Conservation (phyloP, 495 filamentous ascomycete genomes). For the Aspergillus indologenus region DNA sequence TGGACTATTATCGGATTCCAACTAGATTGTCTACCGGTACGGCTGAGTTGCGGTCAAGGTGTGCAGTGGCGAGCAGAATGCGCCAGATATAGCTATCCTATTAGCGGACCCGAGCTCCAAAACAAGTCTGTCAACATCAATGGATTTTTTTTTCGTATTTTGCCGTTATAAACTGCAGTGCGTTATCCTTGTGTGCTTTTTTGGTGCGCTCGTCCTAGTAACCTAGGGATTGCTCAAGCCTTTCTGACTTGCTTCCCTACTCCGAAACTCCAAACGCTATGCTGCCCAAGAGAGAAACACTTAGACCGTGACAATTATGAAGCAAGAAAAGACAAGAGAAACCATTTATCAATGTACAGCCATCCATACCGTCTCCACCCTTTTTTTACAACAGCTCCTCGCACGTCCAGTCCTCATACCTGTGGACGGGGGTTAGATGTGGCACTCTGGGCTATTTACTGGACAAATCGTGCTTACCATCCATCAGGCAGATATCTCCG, state of each 20-base stretch:
- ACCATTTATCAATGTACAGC: conserved; percentile 20
- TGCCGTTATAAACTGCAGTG: conserved; percentile 14
- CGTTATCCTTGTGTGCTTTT: conserved; percentile 16
- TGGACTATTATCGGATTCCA: no score
- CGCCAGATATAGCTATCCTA: not conserved
- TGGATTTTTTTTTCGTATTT: conserved; percentile 16
- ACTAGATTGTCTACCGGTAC: no score
- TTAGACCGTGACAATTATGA: conserved; percentile 17
- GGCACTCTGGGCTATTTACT: not conserved
- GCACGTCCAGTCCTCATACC: conserved; percentile 99
- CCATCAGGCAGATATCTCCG: conserved; percentile 94
- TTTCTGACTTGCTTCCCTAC: conserved; percentile 16
- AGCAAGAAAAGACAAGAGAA: conserved; percentile 22
- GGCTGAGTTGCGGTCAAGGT: not conserved
- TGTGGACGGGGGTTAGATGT: conserved; percentile 33
- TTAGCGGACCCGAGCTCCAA: not conserved
- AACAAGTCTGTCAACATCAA: conserved; percentile 14
- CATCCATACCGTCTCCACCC: conserved; percentile 8
- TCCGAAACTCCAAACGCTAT: conserved; percentile 46
- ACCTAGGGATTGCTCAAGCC: conserved; percentile 17
- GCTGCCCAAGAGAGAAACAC: conserved; percentile 31
- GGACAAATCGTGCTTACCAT: conserved; percentile 60
- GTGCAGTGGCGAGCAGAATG: not conserved
- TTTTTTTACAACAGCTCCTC: conserved; percentile 72
- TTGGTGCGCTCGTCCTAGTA: conserved; percentile 13